Percentiles rank a stretch among this genome's conserved stretches.
These are phyloP conservation scores for Penicillium angulare DNA, from an alignment of 495 filamentous ascomycete genomes.

Conservation along the genomic window DNA sequence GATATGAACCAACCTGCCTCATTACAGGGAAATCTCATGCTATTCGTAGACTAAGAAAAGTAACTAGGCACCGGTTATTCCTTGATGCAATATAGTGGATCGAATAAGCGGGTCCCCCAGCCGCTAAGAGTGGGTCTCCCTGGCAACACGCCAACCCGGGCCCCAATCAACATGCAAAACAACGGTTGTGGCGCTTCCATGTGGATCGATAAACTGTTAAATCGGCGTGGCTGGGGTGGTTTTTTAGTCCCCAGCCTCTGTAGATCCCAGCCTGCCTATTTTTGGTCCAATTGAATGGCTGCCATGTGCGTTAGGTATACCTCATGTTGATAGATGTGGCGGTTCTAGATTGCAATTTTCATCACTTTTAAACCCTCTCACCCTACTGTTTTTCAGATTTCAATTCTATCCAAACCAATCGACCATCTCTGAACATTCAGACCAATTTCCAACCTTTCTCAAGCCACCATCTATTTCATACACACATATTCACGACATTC, in stretches of 20 bases:
- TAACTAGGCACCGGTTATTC: slow-evolving; percentile 21
- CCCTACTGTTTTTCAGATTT: background rate
- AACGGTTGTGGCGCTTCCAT: slow-evolving; percentile 13
- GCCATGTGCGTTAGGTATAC: slow-evolving; percentile 12
- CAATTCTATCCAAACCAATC: slow-evolving; percentile 3
- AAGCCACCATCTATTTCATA: background rate
- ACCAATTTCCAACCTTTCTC: background rate
- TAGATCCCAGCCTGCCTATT: slow-evolving; percentile 30
- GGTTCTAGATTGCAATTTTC: slow-evolving; percentile 7
- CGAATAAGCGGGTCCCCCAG: slow-evolving; percentile 29
- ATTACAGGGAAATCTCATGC: background rate
- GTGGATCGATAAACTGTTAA: background rate
- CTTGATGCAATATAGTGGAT: background rate
- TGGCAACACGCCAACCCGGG: background rate
- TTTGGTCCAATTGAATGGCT: slow-evolving; percentile 12
- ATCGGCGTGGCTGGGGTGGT: slow-evolving; percentile 15
- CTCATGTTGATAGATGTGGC: slow-evolving; percentile 5
- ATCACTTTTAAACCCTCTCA: slow-evolving; percentile 19
- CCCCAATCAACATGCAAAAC: background rate
- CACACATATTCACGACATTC: background rate
- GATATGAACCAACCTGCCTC: background rate
- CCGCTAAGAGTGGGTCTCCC: slow-evolving; percentile 7
- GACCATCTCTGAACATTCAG: background rate
- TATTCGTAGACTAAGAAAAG: slow-evolving; percentile 21
- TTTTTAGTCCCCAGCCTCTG: slow-evolving; percentile 23